Evolutionary conservation across 805 yeast genomes (phyloP), one percentile per base, ranked within the genome.

Genomic region (Kodamaea neixiangensis): DNA sequence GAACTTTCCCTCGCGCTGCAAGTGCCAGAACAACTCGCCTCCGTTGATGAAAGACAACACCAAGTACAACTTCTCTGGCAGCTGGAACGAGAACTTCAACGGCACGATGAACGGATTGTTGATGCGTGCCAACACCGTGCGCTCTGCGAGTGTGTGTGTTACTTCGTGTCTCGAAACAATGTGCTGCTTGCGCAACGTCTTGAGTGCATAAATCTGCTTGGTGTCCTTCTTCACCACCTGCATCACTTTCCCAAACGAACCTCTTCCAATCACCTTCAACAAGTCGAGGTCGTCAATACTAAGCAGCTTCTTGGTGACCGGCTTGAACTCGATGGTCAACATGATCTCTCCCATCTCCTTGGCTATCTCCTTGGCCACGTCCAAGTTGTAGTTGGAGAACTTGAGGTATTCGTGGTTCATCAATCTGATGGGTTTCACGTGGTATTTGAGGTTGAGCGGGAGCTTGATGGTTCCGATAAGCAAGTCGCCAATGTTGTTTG

Each of bases 201-300:
- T 94, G 64, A 94, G 75, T 1, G 99, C 99, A 68, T 94, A 94
- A 19, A 94, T 85, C 66, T 93, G 96, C 57, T 87, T 87, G 2
- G 99, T 94, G 68, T 94, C 99, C 60, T 89, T 89, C 71, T 94
- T 94, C 56, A 91, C 85, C 39, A 94, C 99, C 70, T 94, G 99
- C 98, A 94, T 94, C 48, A 94, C 99, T 71, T 94, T 94, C 47
- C 99, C 99, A 67, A 94, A 94, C 7, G 97, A 91, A 6, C 99
- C 99, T 67, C 94, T 94, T 34, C 99, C 99, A 49, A 94, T 90
- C 18, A 94, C 99, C 69, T 94, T 94, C 58, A 94, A 78, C 47
- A 94, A 73, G 61, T 91, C 97, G 71, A 94, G 93, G 64, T 93
- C 97, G 51, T 91, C 97, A 58, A 94, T 90, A 0, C 90, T 77